These are phyloP conservation scores for Aspergillus fischeri DNA, from an alignment of 2,329 filamentous ascomycete genomes.

Conservation along the genomic window DNA sequence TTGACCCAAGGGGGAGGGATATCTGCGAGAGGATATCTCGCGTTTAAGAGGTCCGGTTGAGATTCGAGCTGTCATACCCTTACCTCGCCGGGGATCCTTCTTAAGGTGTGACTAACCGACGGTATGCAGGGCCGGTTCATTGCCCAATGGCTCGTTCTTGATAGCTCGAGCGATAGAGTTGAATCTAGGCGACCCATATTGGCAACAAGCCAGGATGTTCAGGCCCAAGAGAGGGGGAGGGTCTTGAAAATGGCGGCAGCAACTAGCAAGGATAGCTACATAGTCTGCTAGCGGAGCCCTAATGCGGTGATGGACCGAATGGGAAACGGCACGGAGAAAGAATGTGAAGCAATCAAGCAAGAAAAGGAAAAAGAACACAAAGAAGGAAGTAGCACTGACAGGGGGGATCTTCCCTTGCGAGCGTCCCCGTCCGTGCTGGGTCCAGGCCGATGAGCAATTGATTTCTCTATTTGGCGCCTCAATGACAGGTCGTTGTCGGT, in stretches of 20 bases:
- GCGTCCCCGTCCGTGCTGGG: slow-evolving; percentile 14
- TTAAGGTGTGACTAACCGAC: slow-evolving; percentile 6
- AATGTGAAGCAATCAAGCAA: slow-evolving; percentile 1
- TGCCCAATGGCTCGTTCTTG: slow-evolving; percentile 17
- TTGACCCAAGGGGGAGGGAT: background rate
- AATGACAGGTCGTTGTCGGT: slow-evolving; percentile 7
- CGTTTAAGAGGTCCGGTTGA: slow-evolving; percentile 12
- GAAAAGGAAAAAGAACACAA: slow-evolving; percentile 5
- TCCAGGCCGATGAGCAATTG: slow-evolving; percentile 3
- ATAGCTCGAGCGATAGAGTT: slow-evolving; percentile 22
- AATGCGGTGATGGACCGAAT: slow-evolving; percentile 6
- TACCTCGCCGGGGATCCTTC: slow-evolving; percentile 12
- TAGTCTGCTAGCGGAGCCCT: slow-evolving; percentile 8
- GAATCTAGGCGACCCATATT: slow-evolving; percentile 15
- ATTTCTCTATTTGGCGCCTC: slow-evolving; percentile 1
- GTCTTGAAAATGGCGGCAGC: slow-evolving; percentile 1
- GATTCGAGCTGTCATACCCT: slow-evolving; percentile 19
- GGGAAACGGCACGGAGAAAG: slow-evolving; percentile 1
- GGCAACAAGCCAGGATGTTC: slow-evolving; percentile 13
- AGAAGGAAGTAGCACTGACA: slow-evolving; percentile 9
- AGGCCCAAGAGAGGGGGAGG: slow-evolving; percentile 6
- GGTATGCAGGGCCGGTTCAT: slow-evolving; percentile 9
- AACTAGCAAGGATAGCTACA: slow-evolving; percentile 9
- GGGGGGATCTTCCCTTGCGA: background rate
- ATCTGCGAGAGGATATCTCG: slow-evolving; percentile 5